Evolutionary conservation across 2,329 filamentous ascomycete species (phyloP), one percentile per base, ranked within the genome.

Genomic region (Aspergillus brasiliensis): DNA sequence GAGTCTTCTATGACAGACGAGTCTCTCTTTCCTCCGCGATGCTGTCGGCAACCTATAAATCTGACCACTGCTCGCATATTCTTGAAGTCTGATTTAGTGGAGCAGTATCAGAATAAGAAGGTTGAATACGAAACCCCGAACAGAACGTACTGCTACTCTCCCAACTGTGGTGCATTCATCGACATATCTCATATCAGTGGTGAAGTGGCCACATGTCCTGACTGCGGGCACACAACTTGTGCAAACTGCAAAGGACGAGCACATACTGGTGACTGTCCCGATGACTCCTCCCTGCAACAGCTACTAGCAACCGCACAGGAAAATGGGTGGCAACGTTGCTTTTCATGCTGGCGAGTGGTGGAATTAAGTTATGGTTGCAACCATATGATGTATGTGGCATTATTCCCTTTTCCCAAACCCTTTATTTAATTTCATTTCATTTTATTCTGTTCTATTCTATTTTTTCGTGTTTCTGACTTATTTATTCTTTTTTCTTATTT

Each of bases 341-440:
- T 67, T 3, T 58, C 62, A 0, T 88, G 85, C 63, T 65, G 62
- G 2, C 60, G 73, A 0, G 34, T 87, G 11, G 76, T 88, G 0
- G 83, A 86, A 69, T 70, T 85, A 0, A 28, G 67, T 0, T n/a
- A 37, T 0, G 85, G 85, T 1, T 87, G 85, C 60, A 76, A 83
- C 53, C 85, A 87, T 54, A 87, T 87, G 3, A 83, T 62, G 84
- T 87, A n/a, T n/a, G n/a, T n/a, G n/a, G n/a, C n/a, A n/a, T n/a
- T n/a, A n/a, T n/a, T n/a, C n/a, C n/a, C n/a, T n/a, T n/a, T n/a
- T n/a, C n/a, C n/a, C n/a, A n/a, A n/a, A n/a, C n/a, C n/a, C n/a
- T n/a, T n/a, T n/a, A n/a, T n/a, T n/a, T n/a, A n/a, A n/a, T n/a
- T n/a, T n/a, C n/a, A n/a, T n/a, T n/a, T n/a, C n/a, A n/a, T n/a